These are phyloP conservation scores for Metschnikowia lochheadii DNA, from an alignment of 805 yeast genomes.

Conservation along the genomic window DNA sequence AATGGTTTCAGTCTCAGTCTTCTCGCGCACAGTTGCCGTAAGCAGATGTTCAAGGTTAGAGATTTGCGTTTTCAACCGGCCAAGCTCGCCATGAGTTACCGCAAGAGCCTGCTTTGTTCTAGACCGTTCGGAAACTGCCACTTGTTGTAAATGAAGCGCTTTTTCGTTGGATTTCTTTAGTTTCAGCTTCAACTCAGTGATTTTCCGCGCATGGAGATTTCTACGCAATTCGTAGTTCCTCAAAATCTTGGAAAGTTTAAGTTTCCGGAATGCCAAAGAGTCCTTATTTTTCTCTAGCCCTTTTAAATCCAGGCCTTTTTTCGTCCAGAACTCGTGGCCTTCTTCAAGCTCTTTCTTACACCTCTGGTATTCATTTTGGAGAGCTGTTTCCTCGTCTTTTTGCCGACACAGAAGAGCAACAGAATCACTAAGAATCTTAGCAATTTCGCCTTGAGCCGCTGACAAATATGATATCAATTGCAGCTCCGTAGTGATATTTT, in stretches of 20 bases:
- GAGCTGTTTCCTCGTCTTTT: constrained; percentile 10
- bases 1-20: constrained; percentile 18
- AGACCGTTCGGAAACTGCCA: constrained; percentile 8
- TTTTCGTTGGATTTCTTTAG: constrained; percentile 12
- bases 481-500: not conserved
- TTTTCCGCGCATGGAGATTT: constrained; percentile 8
- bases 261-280: constrained; percentile 29
- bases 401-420: constrained; percentile 2
- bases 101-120: constrained; percentile 5
- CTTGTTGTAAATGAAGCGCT: constrained; percentile 6
- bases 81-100: constrained; percentile 14
- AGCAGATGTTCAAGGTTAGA: constrained; percentile 25
- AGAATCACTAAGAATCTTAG: constrained; percentile 5
- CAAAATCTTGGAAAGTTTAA: constrained; percentile 25
- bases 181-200: constrained; percentile 12
- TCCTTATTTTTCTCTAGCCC: constrained; percentile 30
- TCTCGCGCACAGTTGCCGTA: constrained; percentile 21
- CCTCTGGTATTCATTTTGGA: constrained; percentile 5
- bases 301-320: constrained; percentile 30
- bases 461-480: not conserved
- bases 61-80: constrained; percentile 19
- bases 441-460: constrained; percentile 6
- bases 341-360: constrained; percentile 36
- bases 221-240: constrained; percentile 11
- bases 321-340: constrained; percentile 27